Evolutionary conservation across 1,284 basidiomycete genomes (phyloP).

Genomic region (Tilletia setariae): DNA sequence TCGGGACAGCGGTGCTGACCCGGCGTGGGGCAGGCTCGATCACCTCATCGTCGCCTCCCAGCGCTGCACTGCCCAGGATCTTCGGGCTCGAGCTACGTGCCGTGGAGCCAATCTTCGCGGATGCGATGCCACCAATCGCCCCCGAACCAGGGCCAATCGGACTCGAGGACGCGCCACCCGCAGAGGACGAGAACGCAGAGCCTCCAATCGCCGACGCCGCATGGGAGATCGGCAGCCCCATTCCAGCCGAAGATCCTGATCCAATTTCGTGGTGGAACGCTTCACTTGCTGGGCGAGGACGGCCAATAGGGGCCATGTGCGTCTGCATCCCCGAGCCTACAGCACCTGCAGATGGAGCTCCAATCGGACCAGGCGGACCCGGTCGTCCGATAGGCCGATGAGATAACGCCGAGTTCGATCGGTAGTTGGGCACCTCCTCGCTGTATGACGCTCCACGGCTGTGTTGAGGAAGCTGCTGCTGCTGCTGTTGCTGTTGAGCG

Average conservation of each 20-base stretch:
- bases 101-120: neutral
- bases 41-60: slow-evolving; percentile 52
- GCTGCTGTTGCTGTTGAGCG: neutral
- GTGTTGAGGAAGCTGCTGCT: neutral
- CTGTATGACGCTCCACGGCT: neutral
- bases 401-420: slow-evolving; percentile 32
- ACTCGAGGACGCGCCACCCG: slow-evolving; percentile 21
- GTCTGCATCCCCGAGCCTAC: slow-evolving; percentile 22
- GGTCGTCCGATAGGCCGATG: slow-evolving; percentile 32
- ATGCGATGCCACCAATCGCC: neutral
- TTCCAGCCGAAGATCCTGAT: neutral
- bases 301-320: slow-evolving; percentile 52
- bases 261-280: slow-evolving; percentile 25
- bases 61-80: slow-evolving; percentile 51
- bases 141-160: neutral
- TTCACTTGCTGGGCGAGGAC: slow-evolving; percentile 36
- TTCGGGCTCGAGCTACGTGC: slow-evolving; percentile 21
- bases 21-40: slow-evolving; percentile 46
- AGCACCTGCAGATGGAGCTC: slow-evolving; percentile 28
- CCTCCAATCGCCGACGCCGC: neutral
- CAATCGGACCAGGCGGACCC: neutral
- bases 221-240: neutral
- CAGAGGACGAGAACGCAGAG: neutral
- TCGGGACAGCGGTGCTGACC: slow-evolving; percentile 39
- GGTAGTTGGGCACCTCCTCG: slow-evolving; percentile 13